A percentile compares a stretch with the other conserved stretches of the same genome.
These are phyloP conservation scores for Barbarea vulgaris DNA, from an alignment of 345 rosid genomes.

Conservation along the genomic window DNA sequence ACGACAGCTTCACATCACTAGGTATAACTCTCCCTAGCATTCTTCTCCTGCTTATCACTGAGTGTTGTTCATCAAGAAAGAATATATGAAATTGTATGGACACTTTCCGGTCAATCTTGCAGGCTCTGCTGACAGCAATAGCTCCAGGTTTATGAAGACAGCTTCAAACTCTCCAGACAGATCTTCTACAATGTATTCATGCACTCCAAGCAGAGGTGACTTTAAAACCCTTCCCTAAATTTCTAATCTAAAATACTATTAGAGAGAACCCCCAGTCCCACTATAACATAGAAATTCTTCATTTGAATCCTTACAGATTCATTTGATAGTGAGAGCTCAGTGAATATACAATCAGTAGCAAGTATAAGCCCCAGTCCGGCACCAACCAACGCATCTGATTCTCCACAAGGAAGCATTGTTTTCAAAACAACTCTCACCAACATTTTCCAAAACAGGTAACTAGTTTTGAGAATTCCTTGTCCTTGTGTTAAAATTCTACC, in stretches of 20 bases:
- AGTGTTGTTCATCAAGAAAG: neutral
- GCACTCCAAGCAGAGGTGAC: slow-evolving; percentile 42
- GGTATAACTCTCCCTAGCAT: slow-evolving; percentile 12
- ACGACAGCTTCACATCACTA: slow-evolving; percentile 37
- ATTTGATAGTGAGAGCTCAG: slow-evolving; percentile 37
- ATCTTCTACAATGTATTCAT: slow-evolving; percentile 44
- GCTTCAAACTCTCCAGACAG: slow-evolving; percentile 37
- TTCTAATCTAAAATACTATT: neutral
- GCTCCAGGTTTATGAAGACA: slow-evolving; percentile 35
- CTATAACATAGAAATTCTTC: neutral
- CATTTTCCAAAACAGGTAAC: slow-evolving; percentile 44
- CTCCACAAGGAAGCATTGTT: slow-evolving; percentile 32
- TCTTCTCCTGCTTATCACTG: neutral
- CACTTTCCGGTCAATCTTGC: slow-evolving; percentile 1
- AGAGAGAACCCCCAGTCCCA: neutral
- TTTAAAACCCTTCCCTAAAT: neutral
- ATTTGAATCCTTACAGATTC: slow-evolving; percentile 28
- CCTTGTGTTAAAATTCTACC: neutral
- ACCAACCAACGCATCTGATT: slow-evolving; percentile 28
- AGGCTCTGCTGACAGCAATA: slow-evolving; percentile 39
- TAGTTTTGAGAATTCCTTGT: neutral
- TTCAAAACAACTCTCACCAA: slow-evolving; percentile 19
- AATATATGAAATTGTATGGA: neutral
- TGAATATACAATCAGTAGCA: slow-evolving; percentile 23
- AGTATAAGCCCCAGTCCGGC: slow-evolving; percentile 32